Evolutionary conservation across 1,284 basidiomycete genomes (phyloP).

Genomic region (Rhodotorula mucilaginosa): DNA sequence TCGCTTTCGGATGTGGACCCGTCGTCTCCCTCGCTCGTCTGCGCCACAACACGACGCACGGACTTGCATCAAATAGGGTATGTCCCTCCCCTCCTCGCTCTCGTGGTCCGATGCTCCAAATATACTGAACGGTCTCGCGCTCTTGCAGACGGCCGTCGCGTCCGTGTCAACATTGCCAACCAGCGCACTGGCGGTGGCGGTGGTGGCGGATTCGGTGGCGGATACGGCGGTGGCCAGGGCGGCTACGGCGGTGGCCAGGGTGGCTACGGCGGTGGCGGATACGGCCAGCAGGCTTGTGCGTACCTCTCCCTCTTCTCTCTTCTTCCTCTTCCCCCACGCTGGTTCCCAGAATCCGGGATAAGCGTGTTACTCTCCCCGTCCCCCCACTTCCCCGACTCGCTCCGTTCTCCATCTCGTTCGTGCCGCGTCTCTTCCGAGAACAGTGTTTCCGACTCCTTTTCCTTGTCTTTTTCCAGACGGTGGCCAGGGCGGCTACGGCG

Average conservation of each 20-base stretch:
- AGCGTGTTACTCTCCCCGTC: too few relatives aligned
- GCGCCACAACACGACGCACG: neutral
- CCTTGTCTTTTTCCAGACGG: neutral
- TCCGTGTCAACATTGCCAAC: conserved; percentile 43
- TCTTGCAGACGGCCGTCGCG: conserved; percentile 34
- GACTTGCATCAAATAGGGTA: neutral
- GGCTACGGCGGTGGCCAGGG: conserved; percentile 20
- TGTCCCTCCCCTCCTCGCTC: neutral
- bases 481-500: conserved; percentile 10
- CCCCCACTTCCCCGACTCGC: too few relatives aligned
- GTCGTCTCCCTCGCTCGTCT: neutral
- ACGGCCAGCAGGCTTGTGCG: neutral
- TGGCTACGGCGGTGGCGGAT: conserved; percentile 10
- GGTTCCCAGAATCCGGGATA: too few relatives aligned
- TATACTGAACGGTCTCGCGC: neutral
- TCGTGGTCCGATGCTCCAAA: too few relatives aligned
- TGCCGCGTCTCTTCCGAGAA: too few relatives aligned
- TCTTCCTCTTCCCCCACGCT: too few relatives aligned
- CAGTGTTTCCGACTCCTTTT: too few relatives aligned
- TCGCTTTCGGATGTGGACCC: neutral
- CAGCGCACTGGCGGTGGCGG: conserved; percentile 41
- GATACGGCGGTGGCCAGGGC: conserved; percentile 23
- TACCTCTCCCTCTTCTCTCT: neutral
- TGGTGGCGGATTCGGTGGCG: conserved; percentile 32
- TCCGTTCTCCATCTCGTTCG: too few relatives aligned